Evolutionary conservation across 1,284 basidiomycete species (phyloP), one percentile per base, ranked within the genome.

Genomic region (Leccinum solheimii): DNA sequence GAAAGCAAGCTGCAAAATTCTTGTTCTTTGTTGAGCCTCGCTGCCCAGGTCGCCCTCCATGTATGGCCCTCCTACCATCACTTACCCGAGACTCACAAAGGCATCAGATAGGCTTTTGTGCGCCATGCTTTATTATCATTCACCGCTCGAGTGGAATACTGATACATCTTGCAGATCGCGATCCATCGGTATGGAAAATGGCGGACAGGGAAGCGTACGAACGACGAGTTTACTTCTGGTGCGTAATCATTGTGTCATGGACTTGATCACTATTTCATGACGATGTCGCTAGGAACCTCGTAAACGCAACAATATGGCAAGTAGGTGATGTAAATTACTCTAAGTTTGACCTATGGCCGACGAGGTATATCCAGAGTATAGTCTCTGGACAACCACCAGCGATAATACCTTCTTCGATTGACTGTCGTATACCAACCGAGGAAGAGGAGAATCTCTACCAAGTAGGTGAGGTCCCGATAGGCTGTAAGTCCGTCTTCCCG

Each of bases 171-270:
- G 14, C 55, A 85, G 83, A 85, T 71, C 74, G 83, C 19, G 84
- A 86, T 71, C 83, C 83, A 34, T 79, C 79, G 5, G 75, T 79
- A 68, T 85, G 83, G 83, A 77, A 80, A 43, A 77, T 83, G 61
- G 63, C 72, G 55, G 80, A 79, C 19, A 79, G 78, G 60, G 83
- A 85, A 57, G 80, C 79, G 5, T 84, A 85, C 62, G 81, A 82
- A 30, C 76, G 84, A 55, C 78, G 84, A 21, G 75, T 77, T 13
- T 83, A 83, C 70, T 85, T 84, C 70, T 85, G 82, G 81, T 64
- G 48, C 57, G 62, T 55, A 21, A 32, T 5, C 26, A 21, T 57
- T 38, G n/a, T 45, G 5, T 50, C 21, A 21, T 6, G 23, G 27
- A 21, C n/a, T 40, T 13, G 8, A 16, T 10, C 3, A 27, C 13